Percentiles rank a stretch among this genome's conserved stretches.
Evolutionary conservation across 1,139 yeast species (phyloP).

Genomic region (Arxiozyma bovina): DNA sequence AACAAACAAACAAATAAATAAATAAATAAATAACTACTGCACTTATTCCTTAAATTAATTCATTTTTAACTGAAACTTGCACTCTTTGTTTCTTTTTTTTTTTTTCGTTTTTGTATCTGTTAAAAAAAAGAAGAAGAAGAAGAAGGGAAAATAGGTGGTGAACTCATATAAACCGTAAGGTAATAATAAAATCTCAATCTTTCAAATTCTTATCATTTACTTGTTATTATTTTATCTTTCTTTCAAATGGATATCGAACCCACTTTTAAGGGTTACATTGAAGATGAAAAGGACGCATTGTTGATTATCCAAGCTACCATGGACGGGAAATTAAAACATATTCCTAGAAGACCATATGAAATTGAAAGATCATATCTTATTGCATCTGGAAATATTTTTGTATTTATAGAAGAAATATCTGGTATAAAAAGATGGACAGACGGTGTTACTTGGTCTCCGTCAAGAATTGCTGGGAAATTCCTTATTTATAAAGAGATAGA

Average conservation of each 20-base stretch:
- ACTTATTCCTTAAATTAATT: no score
- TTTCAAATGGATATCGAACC: constrained; percentile 36
- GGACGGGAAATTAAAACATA: constrained; percentile 52
- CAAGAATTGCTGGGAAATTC: constrained; percentile 75
- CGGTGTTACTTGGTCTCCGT: constrained; percentile 87
- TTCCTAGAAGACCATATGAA: constrained; percentile 75
- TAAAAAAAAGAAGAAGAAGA: no score
- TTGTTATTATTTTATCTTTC: no score
- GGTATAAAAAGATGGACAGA: constrained; percentile 94
- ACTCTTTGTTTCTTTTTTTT: no score
- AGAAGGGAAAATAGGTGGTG: neutral
- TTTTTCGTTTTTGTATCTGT: no score
- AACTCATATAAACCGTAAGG: no score
- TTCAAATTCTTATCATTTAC: no score
- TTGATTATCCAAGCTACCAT: constrained; percentile 72
- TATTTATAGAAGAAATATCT: constrained; percentile 71
- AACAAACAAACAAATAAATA: no score
- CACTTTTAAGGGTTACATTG: constrained; percentile 70
- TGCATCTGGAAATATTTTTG: constrained; percentile 71
- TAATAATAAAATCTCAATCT: no score
- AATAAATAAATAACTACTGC: neutral
- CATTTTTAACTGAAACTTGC: neutral
- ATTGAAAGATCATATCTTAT: constrained; percentile 61
- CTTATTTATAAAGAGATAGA: constrained; percentile 75
- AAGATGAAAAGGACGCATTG: constrained; percentile 75